These are phyloP conservation scores for Gomphus sp. DNA, from an alignment of 1,284 basidiomycete species.

Conservation along the genomic window DNA sequence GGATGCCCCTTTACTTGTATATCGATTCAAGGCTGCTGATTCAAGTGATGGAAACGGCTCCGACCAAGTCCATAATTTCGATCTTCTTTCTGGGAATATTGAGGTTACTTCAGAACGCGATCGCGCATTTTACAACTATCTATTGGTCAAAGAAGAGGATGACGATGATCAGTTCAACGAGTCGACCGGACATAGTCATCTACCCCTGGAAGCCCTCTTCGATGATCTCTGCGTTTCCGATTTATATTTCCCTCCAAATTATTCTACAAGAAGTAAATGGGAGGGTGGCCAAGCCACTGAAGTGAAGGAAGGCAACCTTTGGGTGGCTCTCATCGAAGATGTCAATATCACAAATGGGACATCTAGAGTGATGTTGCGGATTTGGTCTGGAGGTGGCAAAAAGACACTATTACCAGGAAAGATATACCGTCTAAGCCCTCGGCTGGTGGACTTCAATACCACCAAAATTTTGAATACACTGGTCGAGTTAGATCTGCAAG, in stretches of 20 bases:
- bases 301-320: constrained; percentile 22
- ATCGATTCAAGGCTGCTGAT: constrained; percentile 15
- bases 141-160: constrained; percentile 26
- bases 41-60: too few species aligned
- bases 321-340: constrained; percentile 32
- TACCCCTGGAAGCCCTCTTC: constrained; percentile 37
- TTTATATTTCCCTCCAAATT: constrained; percentile 32
- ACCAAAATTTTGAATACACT: constrained; percentile 34
- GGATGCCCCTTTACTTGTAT: constrained; percentile 36
- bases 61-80: constrained; percentile 25
- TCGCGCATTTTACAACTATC: constrained; percentile 29
- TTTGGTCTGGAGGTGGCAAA: constrained; percentile 24
- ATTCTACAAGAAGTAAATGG: constrained; percentile 29
- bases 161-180: constrained; percentile 15
- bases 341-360: constrained; percentile 23
- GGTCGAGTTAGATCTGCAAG: constrained; percentile 33
- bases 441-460: constrained; percentile 42
- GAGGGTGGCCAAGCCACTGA: constrained; percentile 27
- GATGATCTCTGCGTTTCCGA: constrained; percentile 37
- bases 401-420: constrained; percentile 21
- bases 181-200: constrained; percentile 6
- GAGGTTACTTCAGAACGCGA: constrained; percentile 30
- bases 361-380: constrained; percentile 28
- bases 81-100: constrained; percentile 30
- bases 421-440: constrained; percentile 35